Conservation (phyloP, 2,329 filamentous ascomycete genomes). For the Periconia digitata region DNA sequence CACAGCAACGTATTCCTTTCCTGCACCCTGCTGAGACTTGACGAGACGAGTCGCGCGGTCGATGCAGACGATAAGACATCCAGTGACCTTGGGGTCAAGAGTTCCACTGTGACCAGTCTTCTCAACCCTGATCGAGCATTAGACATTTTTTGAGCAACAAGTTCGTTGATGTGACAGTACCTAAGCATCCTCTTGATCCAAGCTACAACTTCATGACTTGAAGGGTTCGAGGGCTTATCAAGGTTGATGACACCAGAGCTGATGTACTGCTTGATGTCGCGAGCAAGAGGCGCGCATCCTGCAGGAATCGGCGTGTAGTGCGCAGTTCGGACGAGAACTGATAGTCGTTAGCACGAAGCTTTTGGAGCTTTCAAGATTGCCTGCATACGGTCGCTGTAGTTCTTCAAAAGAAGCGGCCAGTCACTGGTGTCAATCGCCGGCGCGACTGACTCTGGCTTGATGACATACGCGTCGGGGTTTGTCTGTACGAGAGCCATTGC, state of each 20-base stretch:
- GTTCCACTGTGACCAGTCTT: slow-evolving; percentile 99
- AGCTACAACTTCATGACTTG: slow-evolving; percentile 96
- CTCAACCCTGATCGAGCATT: slow-evolving; percentile 64
- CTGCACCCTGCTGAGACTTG: slow-evolving; percentile 97
- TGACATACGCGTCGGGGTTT: slow-evolving; percentile 70
- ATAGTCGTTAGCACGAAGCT: slow-evolving; percentile 23
- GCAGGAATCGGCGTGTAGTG: slow-evolving; percentile 97
- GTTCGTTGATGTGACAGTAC: slow-evolving; percentile 51
- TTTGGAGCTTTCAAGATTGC: slow-evolving; percentile 23
- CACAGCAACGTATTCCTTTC: slow-evolving; percentile 98
- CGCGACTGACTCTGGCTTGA: slow-evolving; percentile 86
- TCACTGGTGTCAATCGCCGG: slow-evolving; percentile 81
- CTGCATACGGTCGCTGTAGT: slow-evolving; percentile 84
- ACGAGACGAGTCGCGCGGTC: slow-evolving; percentile 96
- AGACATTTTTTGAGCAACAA: slow-evolving; percentile 8
- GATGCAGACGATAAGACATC: slow-evolving; percentile 91
- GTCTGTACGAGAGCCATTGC: slow-evolving; percentile 41
- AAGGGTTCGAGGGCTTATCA: slow-evolving; percentile 96
- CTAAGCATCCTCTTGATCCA: slow-evolving; percentile 98
- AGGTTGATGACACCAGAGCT: slow-evolving; percentile 98
- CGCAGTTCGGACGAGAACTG: slow-evolving; percentile 88
- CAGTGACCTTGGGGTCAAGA: slow-evolving; percentile 96
- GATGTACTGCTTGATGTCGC: slow-evolving; percentile 96
- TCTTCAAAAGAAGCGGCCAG: slow-evolving; percentile 93
- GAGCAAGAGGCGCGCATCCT: slow-evolving; percentile 86